A percentile compares a stretch with the other conserved stretches of the same genome.
These are phyloP conservation scores for Glaciozyma martinii DNA, from an alignment of 768 basidiomycete species.

Conservation along the genomic window DNA sequence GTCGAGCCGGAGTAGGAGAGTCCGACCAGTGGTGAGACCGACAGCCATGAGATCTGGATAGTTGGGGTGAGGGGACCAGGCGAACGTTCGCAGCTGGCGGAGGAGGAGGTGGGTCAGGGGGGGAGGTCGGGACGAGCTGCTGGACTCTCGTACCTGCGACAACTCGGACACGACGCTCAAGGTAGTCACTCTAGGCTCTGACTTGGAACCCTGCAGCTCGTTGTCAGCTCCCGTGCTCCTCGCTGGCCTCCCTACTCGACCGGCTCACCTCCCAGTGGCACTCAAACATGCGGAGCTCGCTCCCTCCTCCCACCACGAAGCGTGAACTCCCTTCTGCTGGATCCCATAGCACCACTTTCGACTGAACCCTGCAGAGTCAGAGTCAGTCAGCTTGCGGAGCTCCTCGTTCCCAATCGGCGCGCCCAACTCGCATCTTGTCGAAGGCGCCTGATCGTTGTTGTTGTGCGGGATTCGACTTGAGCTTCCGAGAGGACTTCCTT, in stretches of 20 bases:
- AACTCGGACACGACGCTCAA: conserved; percentile 18
- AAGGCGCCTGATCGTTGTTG: no score
- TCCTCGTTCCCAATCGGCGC: background rate
- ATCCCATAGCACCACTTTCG: conserved; percentile 2
- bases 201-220: background rate
- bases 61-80: conserved; percentile 24
- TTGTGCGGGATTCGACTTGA: no score
- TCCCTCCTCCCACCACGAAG: conserved; percentile 19
- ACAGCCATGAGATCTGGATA: conserved; percentile 25
- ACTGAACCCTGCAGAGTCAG: background rate
- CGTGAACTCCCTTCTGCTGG: background rate
- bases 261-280: conserved; percentile 8
- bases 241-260: no score
- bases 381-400: background rate
- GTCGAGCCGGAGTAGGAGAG: conserved; percentile 23
- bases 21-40: conserved; percentile 27
- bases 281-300: conserved; percentile 16
- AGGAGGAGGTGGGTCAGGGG: no score
- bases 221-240: background rate
- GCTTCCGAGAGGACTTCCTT: no score
- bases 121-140: no score
- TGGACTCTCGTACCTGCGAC: no score
- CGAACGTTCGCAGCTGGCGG: conserved; percentile 21
- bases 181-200: background rate
- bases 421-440: no score